Evolutionary conservation across 2,329 filamentous ascomycete species (phyloP).

Genomic region (Diplodia sapinea): DNA sequence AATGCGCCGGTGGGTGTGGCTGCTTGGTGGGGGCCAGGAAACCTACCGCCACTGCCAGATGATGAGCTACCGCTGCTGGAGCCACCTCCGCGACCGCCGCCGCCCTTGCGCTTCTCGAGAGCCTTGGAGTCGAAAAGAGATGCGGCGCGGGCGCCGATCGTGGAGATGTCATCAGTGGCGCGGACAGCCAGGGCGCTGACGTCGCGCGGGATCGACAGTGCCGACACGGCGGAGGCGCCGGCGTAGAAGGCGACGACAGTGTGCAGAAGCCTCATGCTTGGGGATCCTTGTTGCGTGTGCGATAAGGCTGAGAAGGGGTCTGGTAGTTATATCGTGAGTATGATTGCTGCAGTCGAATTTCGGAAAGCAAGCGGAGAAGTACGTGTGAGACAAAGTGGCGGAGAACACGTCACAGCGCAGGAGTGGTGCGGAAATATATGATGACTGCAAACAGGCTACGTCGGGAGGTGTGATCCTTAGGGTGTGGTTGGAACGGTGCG

Average conservation of each 20-base stretch:
- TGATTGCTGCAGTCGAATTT: background rate
- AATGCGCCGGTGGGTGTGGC: background rate
- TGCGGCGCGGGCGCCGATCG: slow-evolving; percentile 38
- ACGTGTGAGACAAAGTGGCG: slow-evolving; percentile 1
- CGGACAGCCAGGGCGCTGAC: slow-evolving; percentile 38
- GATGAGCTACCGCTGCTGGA: background rate
- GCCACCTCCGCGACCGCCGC: slow-evolving; percentile 39
- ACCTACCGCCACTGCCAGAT: background rate
- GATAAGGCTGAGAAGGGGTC: background rate
- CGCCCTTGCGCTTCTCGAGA: slow-evolving; percentile 48
- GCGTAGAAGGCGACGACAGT: slow-evolving; percentile 2
- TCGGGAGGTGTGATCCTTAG: background rate
- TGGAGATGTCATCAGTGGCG: slow-evolving; percentile 35
- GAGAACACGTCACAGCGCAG: slow-evolving; percentile 17
- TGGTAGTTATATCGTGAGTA: background rate
- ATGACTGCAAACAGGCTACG: background rate
- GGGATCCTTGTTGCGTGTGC: background rate
- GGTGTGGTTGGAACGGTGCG: background rate
- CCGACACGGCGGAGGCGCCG: slow-evolving; percentile 14
- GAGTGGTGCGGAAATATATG: slow-evolving; percentile 7
- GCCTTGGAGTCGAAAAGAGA: slow-evolving; percentile 38
- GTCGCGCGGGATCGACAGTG: slow-evolving; percentile 32
- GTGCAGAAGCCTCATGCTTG: slow-evolving; percentile 21
- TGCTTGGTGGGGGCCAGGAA: slow-evolving; percentile 3
- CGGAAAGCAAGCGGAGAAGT: slow-evolving; percentile 8